Evolutionary conservation across 2,329 filamentous ascomycete genomes (phyloP), one percentile per base, ranked within the genome.

Genomic region (Huntiella moniliformis): DNA sequence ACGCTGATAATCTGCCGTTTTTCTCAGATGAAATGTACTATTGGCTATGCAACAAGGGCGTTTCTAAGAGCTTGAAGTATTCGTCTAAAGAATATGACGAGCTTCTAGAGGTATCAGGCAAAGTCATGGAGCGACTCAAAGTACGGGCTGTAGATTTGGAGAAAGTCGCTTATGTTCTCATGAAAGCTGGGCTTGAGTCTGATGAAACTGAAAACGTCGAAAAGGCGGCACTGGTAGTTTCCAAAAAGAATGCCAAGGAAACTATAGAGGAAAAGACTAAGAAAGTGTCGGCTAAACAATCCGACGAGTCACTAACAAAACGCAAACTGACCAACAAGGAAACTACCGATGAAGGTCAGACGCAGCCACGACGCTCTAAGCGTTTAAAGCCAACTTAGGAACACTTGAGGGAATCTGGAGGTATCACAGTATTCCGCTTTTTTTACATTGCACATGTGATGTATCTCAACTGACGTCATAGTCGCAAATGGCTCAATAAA

Each of bases 21-120:
- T 88, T 88, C 61, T 81, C 77, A 2, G 84, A 92, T 55, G 83
- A 91, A 60, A 68, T 78, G 3, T 88, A 77, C 56, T 70, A 77
- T 52, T 88, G 81, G 81, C 61, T 80, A 4, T 73, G 73, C 54
- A 73, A 70, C 56, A 58, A 60, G n/a, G 67, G 67, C 0, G 61
- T 63, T 36, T 67, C 63, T 45, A 60, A 55, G 0, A 60, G 63
- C 17, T 77, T 84, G 57, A 81, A 77, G 59, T 91, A 91, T 60
- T 79, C 67, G 37, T 59, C 62, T 15, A 76, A 75, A 53, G 82
- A 87, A 60, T 88, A 86, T 53, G 58, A 63, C 36, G 59, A 62
- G n/a, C 57, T 88, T 17, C 63, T 67, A 33, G 54, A 57, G 4
- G 57, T 60, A 44, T 65, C 68, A 1, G 56, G 59, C 10, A 53